Evolutionary conservation across 257 asterid genomes (phyloP), one percentile per base, ranked within the genome.

Genomic region (Solanum sitiens): DNA sequence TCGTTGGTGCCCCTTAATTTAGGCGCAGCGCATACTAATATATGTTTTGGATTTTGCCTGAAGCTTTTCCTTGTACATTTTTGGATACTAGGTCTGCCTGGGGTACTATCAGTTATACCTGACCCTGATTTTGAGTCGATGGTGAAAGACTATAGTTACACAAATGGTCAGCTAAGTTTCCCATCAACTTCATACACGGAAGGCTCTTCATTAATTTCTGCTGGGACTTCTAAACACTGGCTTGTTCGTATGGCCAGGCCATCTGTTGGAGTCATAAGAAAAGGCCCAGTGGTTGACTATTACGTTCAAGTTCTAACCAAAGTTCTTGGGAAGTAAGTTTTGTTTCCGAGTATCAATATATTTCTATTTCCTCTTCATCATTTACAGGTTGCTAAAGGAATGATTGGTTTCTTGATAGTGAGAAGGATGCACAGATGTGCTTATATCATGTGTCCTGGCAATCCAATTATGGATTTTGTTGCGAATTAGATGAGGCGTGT

Each of bases 381-480:
- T 71, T 84, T 25, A 42, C 87, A 32, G 56, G 72, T 73, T 84
- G 77, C 86, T 87, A 42, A 87, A 37, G 63, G 89, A 86, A 61
- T 76, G 65, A 53, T 79, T 45, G 16, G 87, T 83, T 89, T 86
- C 85, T 86, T 87, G 77, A 63, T 94, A 97, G 99, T 86, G 97
- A 94, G 90, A 89, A 88, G 85, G 99, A 95, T 87, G 96, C 99
- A 70, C 99, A 97, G 89, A 96, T 95, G 99, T 97, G 99, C 90
- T 92, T 97, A 53, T 97, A 95, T 90, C 98, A 95, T 53, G 87
- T 92, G 59, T 95, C 98, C 2, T 95, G 96, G 96, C 90, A 93
- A 86, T 91, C 97, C 65, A 87, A 89, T 89, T 93, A 90, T 83
- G 99, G 98, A 76, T 97, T 97, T 93, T 97, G 99, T 89, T 94